Evolutionary conservation across 169 alveolate genomes (phyloP).

Genomic region (Cryptosporidium tyzzeri): DNA sequence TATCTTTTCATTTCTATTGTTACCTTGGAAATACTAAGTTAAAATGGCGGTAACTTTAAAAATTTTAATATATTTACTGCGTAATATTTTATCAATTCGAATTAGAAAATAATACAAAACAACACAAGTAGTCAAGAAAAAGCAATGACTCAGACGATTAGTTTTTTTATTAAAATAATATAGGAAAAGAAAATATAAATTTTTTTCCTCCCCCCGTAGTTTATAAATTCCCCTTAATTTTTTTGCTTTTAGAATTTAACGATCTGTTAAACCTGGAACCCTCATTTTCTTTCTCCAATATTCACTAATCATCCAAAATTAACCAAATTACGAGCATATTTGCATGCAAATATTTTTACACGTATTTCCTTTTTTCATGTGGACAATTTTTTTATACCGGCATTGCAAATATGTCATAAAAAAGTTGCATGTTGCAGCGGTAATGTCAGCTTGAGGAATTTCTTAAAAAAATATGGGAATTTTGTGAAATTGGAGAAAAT

Average conservation of each 20-base stretch:
- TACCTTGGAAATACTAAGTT: not conserved
- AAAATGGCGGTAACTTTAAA: conserved; percentile 2
- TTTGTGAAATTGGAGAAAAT: not conserved
- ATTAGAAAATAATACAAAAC: not conserved
- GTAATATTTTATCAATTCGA: not conserved
- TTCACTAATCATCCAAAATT: not conserved
- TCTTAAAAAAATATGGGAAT: not conserved
- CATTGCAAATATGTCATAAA: not conserved
- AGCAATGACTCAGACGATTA: not conserved
- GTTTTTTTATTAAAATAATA: too few relatives aligned
- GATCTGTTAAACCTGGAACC: not conserved
- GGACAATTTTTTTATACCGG: not conserved
- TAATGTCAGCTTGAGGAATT: not conserved
- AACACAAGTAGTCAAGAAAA: not conserved
- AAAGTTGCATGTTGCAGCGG: not conserved
- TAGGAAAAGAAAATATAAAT: not conserved
- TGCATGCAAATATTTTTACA: not conserved
- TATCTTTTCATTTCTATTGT: not conserved
- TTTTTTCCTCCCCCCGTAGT: too few relatives aligned
- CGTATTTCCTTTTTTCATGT: not conserved
- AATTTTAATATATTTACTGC: not conserved
- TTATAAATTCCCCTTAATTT: too few relatives aligned
- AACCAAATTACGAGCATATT: not conserved
- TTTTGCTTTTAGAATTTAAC: not conserved
- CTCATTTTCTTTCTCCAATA: not conserved